Conservation (phyloP, 371 early-diverging fungal species). For the Saksenaea vasiformis region DNA sequence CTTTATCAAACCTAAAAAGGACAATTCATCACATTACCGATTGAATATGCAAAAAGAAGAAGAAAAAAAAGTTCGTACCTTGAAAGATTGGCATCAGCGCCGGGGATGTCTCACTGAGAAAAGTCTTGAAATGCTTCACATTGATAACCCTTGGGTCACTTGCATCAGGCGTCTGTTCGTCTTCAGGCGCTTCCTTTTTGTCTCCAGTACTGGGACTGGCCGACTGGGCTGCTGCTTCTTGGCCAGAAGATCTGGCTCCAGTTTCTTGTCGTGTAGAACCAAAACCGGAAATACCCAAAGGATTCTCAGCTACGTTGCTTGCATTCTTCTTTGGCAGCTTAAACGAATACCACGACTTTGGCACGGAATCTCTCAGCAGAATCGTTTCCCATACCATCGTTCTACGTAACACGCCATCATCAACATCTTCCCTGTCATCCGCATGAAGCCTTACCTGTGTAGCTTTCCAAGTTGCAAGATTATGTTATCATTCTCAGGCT, state of each 20-base stretch:
- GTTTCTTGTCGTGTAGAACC: not conserved
- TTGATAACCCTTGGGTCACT: conserved; percentile 70
- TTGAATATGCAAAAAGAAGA: not conserved
- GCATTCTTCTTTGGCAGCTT: conserved; percentile 31
- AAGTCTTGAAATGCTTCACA: conserved; percentile 62
- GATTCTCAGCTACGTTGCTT: conserved; percentile 29
- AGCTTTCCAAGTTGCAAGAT: conserved; percentile 63
- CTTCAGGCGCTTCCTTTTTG: conserved; percentile 26
- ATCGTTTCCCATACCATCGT: conserved; percentile 71
- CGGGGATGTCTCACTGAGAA: conserved; percentile 70
- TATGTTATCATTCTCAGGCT: conserved; percentile 52
- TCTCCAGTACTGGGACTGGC: conserved; percentile 9
- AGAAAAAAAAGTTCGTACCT: conserved; percentile 43
- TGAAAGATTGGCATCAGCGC: conserved; percentile 69
- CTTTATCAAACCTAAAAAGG: conserved; percentile 59
- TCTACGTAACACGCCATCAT: conserved; percentile 26
- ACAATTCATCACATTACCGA: not conserved
- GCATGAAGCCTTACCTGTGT: conserved; percentile 50
- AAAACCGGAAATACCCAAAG: conserved; percentile 41
- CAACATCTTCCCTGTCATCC: not conserved
- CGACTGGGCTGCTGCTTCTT: conserved; percentile 11
- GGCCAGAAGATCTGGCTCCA: conserved; percentile 14
- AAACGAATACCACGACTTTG: conserved; percentile 67
- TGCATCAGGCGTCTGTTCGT: conserved; percentile 33
- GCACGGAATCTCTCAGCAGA: conserved; percentile 62